Evolutionary conservation across 1,284 basidiomycete species (phyloP).

Genomic region (Takashimella tepidaria): DNA sequence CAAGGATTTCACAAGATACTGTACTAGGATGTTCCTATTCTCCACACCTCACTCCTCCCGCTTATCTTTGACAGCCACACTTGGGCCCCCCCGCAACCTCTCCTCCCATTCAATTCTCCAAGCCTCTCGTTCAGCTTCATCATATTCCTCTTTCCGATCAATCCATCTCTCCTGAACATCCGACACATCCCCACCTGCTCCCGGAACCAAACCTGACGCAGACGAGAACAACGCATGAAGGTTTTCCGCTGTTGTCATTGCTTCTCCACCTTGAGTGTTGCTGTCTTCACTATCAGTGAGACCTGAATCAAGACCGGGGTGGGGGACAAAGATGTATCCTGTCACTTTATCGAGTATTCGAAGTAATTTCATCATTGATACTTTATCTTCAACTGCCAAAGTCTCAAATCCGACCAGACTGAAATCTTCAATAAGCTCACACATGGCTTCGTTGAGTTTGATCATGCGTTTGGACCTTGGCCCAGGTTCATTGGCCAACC

Average conservation of each 20-base stretch:
- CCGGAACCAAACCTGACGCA: slow-evolving; percentile 58
- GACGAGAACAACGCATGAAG: slow-evolving; percentile 61
- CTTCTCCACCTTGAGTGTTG: slow-evolving; percentile 50
- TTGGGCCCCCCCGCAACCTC: too few species aligned
- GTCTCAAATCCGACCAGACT: slow-evolving; percentile 96
- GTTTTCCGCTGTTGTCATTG: slow-evolving; percentile 57
- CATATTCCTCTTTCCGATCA: slow-evolving; percentile 69
- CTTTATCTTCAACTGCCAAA: slow-evolving; percentile 90
- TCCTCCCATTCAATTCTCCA: slow-evolving; percentile 47
- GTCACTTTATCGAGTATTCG: slow-evolving; percentile 79
- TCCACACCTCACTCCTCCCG: too few species aligned
- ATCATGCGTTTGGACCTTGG: slow-evolving; percentile 60
- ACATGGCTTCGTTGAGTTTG: slow-evolving; percentile 80
- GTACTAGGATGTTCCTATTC: too few species aligned
- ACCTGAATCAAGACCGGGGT: slow-evolving; percentile 7
- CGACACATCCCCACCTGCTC: slow-evolving; percentile 56
- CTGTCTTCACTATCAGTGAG: slow-evolving; percentile 33
- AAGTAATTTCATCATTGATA: slow-evolving; percentile 82
- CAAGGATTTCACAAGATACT: too few species aligned
- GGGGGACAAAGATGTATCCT: slow-evolving; percentile 76
- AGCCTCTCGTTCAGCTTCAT: slow-evolving; percentile 62
- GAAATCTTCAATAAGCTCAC: slow-evolving; percentile 89
- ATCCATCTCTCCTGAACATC: slow-evolving; percentile 88
- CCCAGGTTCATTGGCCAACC: slow-evolving; percentile 55
- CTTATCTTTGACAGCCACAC: too few species aligned